Conservation (phyloP, 1,284 basidiomycete genomes). For the Trichosporon inkin region DNA sequence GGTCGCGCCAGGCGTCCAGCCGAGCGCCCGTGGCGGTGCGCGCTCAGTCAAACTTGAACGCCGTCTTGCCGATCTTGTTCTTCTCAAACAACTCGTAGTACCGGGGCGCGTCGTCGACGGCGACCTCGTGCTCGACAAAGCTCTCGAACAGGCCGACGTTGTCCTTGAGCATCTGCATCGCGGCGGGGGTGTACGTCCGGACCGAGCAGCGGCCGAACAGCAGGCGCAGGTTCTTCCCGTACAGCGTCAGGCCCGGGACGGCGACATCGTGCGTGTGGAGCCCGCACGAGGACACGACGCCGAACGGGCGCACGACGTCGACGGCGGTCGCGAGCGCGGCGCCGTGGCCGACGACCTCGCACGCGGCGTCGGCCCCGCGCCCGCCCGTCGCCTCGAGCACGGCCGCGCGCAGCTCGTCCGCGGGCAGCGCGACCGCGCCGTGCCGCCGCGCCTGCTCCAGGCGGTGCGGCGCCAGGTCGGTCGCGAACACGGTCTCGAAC, state of each 20-base stretch:
- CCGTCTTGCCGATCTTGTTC: conserved; percentile 47
- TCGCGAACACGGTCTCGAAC: conserved; percentile 44
- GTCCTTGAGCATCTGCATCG: conserved; percentile 60
- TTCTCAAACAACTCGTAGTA: conserved; percentile 47
- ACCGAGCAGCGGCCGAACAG: conserved; percentile 76
- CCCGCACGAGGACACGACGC: conserved; percentile 73
- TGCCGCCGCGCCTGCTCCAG: conserved; percentile 39
- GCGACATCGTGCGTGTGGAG: conserved; percentile 51
- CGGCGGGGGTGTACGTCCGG: conserved; percentile 67
- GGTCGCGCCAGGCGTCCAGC: too few species aligned
- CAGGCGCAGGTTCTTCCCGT: conserved; percentile 64
- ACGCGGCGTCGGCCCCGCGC: conserved; percentile 50
- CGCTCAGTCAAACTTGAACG: conserved; percentile 31
- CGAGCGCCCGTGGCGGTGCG: too few species aligned
- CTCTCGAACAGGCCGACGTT: conserved; percentile 41
- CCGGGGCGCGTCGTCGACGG: conserved; percentile 42
- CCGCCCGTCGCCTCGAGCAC: conserved; percentile 41
- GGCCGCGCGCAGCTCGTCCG: conserved; percentile 31
- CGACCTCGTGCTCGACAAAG: conserved; percentile 46
- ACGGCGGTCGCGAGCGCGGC: conserved; percentile 67
- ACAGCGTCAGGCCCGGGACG: conserved; percentile 57
- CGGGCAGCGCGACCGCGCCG: conserved; percentile 46
- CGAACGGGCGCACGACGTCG: conserved; percentile 72
- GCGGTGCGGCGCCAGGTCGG: conserved; percentile 33
- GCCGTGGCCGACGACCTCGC: conserved; percentile 72